Evolutionary conservation across 805 yeast genomes (phyloP).

Genomic region (Isabelozyma heimii): DNA sequence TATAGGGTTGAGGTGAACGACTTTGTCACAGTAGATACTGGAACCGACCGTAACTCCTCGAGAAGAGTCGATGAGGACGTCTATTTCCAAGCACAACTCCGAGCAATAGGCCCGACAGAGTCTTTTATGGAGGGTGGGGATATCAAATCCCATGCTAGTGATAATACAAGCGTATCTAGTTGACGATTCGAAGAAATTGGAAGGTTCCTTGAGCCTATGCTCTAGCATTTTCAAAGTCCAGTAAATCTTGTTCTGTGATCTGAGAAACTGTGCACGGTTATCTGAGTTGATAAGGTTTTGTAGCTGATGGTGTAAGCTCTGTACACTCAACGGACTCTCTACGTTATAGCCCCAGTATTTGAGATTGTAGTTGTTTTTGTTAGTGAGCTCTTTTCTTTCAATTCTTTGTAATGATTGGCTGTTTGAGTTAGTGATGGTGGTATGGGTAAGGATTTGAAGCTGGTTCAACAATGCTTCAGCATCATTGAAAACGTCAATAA

Average conservation of each 20-base stretch:
- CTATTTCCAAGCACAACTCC: conserved; percentile 47
- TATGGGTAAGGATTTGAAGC: conserved; percentile 33
- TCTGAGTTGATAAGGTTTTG: conserved; percentile 12
- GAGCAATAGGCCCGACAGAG: conserved; percentile 46
- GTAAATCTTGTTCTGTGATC: conserved; percentile 12
- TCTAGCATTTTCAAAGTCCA: conserved; percentile 23
- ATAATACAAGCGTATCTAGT: conserved; percentile 38
- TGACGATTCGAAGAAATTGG: not conserved
- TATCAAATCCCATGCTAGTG: conserved; percentile 24
- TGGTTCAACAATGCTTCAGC: conserved; percentile 32
- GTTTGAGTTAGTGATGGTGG: conserved; percentile 15
- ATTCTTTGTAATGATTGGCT: not conserved
- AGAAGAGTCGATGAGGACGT: conserved; percentile 23
- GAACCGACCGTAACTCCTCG: conserved; percentile 39
- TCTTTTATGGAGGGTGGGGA: conserved; percentile 11
- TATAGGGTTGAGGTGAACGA: conserved; percentile 41
- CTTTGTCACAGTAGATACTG: conserved; percentile 41
- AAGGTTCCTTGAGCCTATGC: conserved; percentile 1
- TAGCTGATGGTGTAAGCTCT: conserved; percentile 12
- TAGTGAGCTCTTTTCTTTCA: not conserved
- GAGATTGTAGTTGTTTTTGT: conserved; percentile 13
- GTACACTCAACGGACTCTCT: conserved; percentile 25
- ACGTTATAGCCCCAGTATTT: conserved; percentile 32
- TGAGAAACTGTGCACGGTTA: conserved; percentile 11
- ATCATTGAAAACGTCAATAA: conserved; percentile 18